phyloP scores from a whole-genome alignment of 1,284 basidiomycete species.

The Cutaneotrichosporon sp. region DNA sequence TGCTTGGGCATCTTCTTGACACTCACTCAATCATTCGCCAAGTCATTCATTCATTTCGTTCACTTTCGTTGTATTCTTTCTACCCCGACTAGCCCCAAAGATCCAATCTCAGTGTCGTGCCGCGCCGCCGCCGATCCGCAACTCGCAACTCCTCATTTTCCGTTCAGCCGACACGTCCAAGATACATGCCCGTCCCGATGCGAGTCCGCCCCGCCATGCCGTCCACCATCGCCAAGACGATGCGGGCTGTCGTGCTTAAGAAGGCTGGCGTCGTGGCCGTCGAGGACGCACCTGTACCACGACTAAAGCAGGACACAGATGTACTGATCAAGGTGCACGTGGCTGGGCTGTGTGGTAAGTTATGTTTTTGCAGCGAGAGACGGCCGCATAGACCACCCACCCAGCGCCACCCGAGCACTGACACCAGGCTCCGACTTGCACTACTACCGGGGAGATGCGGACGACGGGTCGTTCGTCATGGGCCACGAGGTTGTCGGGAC shows the following conservation, averaged over 20 bases:
- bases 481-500: slow-evolving; percentile 83
- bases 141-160: no score
- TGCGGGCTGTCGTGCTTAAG: slow-evolving; percentile 39
- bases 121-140: no score
- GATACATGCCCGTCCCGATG: no score
- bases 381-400: no score
- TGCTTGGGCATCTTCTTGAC: no score
- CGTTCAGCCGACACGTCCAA: no score
- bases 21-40: no score
- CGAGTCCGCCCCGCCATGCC: neutral
- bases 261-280: slow-evolving; percentile 28
- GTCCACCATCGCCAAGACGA: slow-evolving; percentile 16
- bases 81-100: no score
- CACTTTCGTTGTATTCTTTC: no score
- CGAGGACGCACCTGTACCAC: slow-evolving; percentile 31
- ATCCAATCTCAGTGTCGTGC: no score
- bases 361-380: no score
- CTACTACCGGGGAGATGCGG: slow-evolving; percentile 61
- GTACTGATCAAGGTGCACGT: slow-evolving; percentile 39
- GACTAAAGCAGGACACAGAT: slow-evolving; percentile 27
- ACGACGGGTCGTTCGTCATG: slow-evolving; percentile 31
- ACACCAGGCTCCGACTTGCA: slow-evolving; percentile 70
- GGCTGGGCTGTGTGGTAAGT: slow-evolving; percentile 41
- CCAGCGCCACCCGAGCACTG: neutral
- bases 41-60: no score